A percentile compares a stretch with the other conserved stretches of the same genome.
Evolutionary conservation across 768 basidiomycete species (phyloP).

Genomic region (Lyophyllum shimeji): DNA sequence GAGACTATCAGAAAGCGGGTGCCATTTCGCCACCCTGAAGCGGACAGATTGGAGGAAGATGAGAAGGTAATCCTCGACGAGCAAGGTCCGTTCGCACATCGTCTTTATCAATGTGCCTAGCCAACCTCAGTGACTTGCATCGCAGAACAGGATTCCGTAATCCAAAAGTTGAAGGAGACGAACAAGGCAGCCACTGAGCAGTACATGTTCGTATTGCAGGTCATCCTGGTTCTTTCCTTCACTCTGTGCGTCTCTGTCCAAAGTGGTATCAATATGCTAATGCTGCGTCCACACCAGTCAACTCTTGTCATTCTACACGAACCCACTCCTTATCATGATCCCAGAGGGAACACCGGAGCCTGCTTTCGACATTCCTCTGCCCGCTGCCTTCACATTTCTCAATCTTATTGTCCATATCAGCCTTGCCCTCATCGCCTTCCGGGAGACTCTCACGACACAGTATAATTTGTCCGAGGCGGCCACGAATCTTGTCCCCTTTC

Average conservation of each 20-base stretch:
- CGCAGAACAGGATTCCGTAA: constrained; percentile 62
- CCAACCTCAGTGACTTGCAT: not conserved
- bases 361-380: constrained; percentile 40
- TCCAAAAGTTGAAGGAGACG: constrained; percentile 45
- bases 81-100: constrained; percentile 36
- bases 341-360: constrained; percentile 23
- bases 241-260: constrained; percentile 39
- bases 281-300: constrained; percentile 34
- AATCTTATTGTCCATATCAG: constrained; percentile 53
- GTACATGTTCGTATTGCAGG: constrained; percentile 38
- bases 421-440: constrained; percentile 41
- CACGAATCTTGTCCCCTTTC: constrained; percentile 28
- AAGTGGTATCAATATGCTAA: constrained; percentile 1
- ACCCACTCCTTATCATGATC: constrained; percentile 47
- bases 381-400: constrained; percentile 44
- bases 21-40: constrained; percentile 38
- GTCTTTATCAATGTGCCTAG: not conserved
- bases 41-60: constrained; percentile 27
- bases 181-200: constrained; percentile 42
- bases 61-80: constrained; percentile 45
- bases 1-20: constrained; percentile 42
- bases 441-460: constrained; percentile 34
- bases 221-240: constrained; percentile 43
- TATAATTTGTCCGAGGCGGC: constrained; percentile 21
- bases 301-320: constrained; percentile 45